Evolutionary conservation across 2,329 filamentous ascomycete species (phyloP), one percentile per base, ranked within the genome.

Genomic region (Epichloe gansuensis): DNA sequence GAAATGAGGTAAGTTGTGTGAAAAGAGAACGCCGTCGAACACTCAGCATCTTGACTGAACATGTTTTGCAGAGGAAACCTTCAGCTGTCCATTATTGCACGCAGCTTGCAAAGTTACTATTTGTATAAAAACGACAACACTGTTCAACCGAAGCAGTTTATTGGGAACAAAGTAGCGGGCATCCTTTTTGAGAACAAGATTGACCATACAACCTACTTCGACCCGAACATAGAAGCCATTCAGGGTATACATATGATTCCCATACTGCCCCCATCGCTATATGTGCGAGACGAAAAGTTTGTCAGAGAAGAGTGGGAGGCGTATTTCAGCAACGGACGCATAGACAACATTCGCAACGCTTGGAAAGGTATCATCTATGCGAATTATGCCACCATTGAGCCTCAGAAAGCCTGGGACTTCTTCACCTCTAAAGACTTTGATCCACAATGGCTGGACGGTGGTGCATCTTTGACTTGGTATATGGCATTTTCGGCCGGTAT

Each of bases 151-250:
- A 60, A 75, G 1, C 72, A 83, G n/a, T 95, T 94, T 64, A 82
- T 88, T 57, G 79, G 74, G 43, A 97, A 97, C 74, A 90, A 86
- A 68, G 81, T 77, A 39, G 75, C 76, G 2, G 80, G 81, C 5
- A 84, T 84, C 57, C 65, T 95, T 8, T 97, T 96, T 62, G 91
- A 97, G 70, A 96, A 96, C 73, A 97, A 97, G 70, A 78, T 90
- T 51, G 88, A 97, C 66, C 89, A 96, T 68, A 85, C 86, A 3
- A 96, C 91, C 1, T 96, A 89, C 70, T 96, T 96, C 62, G 88
- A 88, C 46, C 67, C 72, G 49, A 80, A 83, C 53, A 76, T 81
- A 12, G 85, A 91, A 67, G 88, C 81, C 60, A 78, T 94, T 55
- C 72, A 80, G 62, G 86, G 86, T 54, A 91, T 91, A 60, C 86